Base-by-base conservation (phyloP, 2,329 filamentous ascomycete genomes). In the Aureobasidium subglaciale region DNA sequence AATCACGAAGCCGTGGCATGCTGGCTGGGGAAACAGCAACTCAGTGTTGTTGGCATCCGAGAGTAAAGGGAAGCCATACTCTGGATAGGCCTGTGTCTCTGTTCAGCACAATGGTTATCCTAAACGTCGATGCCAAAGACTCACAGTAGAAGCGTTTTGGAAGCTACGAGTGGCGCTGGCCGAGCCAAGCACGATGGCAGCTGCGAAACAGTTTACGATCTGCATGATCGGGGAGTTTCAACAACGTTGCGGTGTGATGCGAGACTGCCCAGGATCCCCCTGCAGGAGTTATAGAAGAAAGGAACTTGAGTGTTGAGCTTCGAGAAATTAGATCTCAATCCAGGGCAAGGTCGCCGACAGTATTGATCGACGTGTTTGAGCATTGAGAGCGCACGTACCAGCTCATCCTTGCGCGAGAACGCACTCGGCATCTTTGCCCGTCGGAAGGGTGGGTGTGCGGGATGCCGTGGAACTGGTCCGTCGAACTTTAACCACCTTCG, bases 11-110 rank as follows among this genome's bases (percentile, higher is more conserved):
- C 77, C 78, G 56, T 78, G 69, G 66, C 86, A 90, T 11, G 66
- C 66, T 1, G 73, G 75, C 84, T 88, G 86, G 2, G 82, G 79
- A 63, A 88, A 88, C 29, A 78, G 60, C 2, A 60, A 59, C 1
- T 63, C 67, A 11, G 63, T 60, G 8, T 59, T 62, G 9, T 59
- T 63, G 41, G 59, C 62, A 57, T 65, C 45, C 42, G 63, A 56
- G 16, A 53, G 48, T 25, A 63, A 56, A 8, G 71, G 70, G 40
- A 70, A 73, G 7, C 48, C 48, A 41, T 40, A 53, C 2, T 53
- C 32, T n/a, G 65, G 62, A 57, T 69, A 71, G 2, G 37, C 24
- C 34, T 48, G 20, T 35, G 43, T 48, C 43, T 34, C 43, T 48
- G 29, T 48, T 48, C 43, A 48, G 43, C 30, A 22, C 13, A 30